These are phyloP conservation scores for Karstenula rhodostoma DNA, from an alignment of 2,329 filamentous ascomycete species.

Conservation along the genomic window DNA sequence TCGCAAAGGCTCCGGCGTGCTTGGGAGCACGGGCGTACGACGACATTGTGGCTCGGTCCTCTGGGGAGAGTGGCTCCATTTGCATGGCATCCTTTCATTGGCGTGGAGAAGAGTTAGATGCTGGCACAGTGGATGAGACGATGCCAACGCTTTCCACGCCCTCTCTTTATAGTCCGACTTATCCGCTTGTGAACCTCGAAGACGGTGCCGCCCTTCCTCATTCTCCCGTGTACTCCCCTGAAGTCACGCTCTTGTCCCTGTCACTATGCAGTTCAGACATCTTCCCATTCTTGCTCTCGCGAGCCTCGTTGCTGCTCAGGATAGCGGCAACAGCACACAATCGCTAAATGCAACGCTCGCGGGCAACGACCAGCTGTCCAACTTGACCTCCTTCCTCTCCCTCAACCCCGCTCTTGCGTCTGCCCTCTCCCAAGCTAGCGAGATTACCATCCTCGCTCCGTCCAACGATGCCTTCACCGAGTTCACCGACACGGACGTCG, in stretches of 20 bases:
- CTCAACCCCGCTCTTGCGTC: conserved; percentile 47
- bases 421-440: conserved; percentile 50
- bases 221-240: background rate
- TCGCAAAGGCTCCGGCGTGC: conserved; percentile 6
- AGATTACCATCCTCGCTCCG: conserved; percentile 68
- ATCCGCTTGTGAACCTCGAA: conserved; percentile 3
- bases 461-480: conserved; percentile 59
- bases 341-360: conserved; percentile 40
- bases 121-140: background rate
- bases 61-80: conserved; percentile 2
- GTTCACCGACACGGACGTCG: conserved; percentile 49
- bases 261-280: conserved; percentile 51
- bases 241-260: conserved; percentile 8
- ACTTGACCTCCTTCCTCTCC: conserved; percentile 47
- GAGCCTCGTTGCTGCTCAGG: conserved; percentile 43
- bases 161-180: conserved; percentile 19
- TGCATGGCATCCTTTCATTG: background rate
- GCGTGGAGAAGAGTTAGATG: background rate
- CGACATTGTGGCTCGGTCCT: conserved; percentile 11
- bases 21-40: conserved; percentile 9
- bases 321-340: conserved; percentile 27
- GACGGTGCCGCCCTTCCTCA: conserved; percentile 2
- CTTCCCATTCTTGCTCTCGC: conserved; percentile 48
- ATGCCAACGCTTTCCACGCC: background rate
- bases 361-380: conserved; percentile 39